A percentile compares a stretch with the other conserved stretches of the same genome.
phyloP scores from a whole-genome alignment of 2,329 filamentous ascomycete species.

The Colletotrichum eleusines region DNA sequence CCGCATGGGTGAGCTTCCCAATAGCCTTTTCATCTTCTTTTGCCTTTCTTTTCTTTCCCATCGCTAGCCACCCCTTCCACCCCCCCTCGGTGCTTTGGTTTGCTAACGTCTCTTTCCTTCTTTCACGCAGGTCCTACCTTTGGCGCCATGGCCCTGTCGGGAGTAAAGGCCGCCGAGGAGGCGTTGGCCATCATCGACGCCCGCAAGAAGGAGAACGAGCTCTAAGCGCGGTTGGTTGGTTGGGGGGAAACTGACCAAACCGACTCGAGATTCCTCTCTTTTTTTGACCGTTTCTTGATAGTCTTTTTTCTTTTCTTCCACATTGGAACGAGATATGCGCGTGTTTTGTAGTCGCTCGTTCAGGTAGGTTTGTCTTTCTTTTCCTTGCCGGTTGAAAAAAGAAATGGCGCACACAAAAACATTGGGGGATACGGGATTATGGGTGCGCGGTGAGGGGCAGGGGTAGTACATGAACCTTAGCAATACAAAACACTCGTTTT shows the following conservation, averaged over 20 bases:
- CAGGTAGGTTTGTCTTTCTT: constrained; percentile 1
- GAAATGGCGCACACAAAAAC: neutral
- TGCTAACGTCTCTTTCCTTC: neutral
- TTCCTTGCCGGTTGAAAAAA: neutral
- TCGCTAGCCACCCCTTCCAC: no score
- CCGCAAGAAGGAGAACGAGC: constrained; percentile 81
- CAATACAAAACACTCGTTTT: constrained; percentile 16
- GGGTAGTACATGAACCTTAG: neutral
- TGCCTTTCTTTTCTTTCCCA: fast-evolving
- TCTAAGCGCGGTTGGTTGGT: constrained; percentile 59
- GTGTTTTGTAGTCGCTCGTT: neutral
- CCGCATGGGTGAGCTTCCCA: constrained; percentile 76
- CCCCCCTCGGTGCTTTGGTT: neutral
- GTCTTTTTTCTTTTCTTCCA: no score
- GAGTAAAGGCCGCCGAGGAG: constrained; percentile 93
- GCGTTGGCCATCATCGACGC: constrained; percentile 81
- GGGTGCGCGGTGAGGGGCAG: no score
- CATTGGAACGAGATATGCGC: neutral
- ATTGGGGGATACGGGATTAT: neutral
- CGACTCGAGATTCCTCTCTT: no score
- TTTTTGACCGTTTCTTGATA: neutral
- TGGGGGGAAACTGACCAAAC: no score
- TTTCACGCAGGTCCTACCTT: constrained; percentile 57
- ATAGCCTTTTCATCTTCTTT: neutral
- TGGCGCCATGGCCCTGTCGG: constrained; percentile 88